phyloP scores from a whole-genome alignment of 2,329 filamentous ascomycete genomes.

The Fusarium mundagurra region DNA sequence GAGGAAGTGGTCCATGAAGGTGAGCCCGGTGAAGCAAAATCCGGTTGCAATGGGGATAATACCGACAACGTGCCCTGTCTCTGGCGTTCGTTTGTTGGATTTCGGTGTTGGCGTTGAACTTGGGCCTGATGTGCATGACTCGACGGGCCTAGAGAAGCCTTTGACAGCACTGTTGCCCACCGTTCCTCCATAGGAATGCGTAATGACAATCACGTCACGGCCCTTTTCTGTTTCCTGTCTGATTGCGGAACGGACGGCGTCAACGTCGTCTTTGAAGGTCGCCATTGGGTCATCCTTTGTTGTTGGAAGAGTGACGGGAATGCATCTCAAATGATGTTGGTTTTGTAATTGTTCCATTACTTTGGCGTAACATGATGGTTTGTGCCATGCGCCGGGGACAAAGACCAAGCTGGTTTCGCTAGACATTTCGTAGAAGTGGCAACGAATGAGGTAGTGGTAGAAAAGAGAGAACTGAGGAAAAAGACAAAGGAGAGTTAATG shows the following conservation, averaged over 20 bases:
- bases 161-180: not conserved
- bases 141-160: not conserved
- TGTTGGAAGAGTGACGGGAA: not conserved
- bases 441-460: rapidly evolving
- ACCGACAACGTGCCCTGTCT: not conserved
- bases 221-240: not conserved
- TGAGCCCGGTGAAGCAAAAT: not conserved
- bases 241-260: not conserved
- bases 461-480: rapidly evolving
- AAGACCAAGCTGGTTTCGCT: not conserved
- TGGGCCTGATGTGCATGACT: not conserved
- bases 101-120: rapidly evolving
- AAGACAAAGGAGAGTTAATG: rapidly evolving
- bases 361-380: not conserved
- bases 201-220: not conserved
- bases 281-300: not conserved
- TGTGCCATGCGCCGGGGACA: not conserved
- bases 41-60: not conserved
- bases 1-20: not conserved
- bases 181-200: not conserved
- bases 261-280: not conserved
- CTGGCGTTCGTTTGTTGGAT: rapidly evolving
- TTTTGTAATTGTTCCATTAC: not conserved
- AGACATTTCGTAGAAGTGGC: not conserved
- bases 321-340: not conserved